Evolutionary conservation across 768 basidiomycete genomes (phyloP).

Genomic region (Suillus clintonianus): DNA sequence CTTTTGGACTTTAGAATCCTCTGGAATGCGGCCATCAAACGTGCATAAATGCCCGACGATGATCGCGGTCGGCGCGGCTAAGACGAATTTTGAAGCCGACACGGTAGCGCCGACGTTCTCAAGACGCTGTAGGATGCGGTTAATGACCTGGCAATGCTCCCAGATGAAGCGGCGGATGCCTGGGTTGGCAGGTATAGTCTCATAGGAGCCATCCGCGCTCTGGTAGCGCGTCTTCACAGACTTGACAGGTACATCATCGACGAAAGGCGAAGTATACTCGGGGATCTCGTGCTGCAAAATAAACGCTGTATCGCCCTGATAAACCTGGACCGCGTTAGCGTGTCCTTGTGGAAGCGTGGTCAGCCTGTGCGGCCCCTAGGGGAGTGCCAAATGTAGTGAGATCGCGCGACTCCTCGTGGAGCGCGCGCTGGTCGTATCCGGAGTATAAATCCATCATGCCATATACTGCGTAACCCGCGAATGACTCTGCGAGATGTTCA

Average conservation of each 20-base stretch:
- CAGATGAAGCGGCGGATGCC: conserved; percentile 40
- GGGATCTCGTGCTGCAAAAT: conserved; percentile 44
- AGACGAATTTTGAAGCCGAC: conserved; percentile 34
- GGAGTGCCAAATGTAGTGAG: conserved; percentile 45
- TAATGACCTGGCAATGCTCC: conserved; percentile 38
- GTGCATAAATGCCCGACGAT: conserved; percentile 43
- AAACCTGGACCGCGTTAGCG: conserved; percentile 42
- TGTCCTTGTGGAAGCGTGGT: conserved; percentile 42
- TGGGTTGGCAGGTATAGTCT: conserved; percentile 38
- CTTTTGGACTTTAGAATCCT: conserved; percentile 25
- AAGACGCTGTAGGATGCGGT: conserved; percentile 38
- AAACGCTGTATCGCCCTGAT: conserved; percentile 40
- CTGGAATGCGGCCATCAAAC: conserved; percentile 31
- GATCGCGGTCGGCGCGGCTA: conserved; percentile 27
- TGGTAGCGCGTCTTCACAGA: conserved; percentile 35
- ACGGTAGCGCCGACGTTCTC: conserved; percentile 39
- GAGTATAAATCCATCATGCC: conserved; percentile 37
- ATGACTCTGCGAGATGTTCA: conserved; percentile 33
- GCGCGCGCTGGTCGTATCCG: conserved; percentile 36
- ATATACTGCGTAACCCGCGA: conserved; percentile 32
- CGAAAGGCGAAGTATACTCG: conserved; percentile 33
- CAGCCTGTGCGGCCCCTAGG: conserved; percentile 32
- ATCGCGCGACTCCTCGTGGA: conserved; percentile 34
- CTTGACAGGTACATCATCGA: conserved; percentile 41
- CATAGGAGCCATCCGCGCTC: conserved; percentile 23